Evolutionary conservation across 768 basidiomycete genomes (phyloP), one percentile per base, ranked within the genome.

Genomic region (Rubroboletus pulcherrimus): DNA sequence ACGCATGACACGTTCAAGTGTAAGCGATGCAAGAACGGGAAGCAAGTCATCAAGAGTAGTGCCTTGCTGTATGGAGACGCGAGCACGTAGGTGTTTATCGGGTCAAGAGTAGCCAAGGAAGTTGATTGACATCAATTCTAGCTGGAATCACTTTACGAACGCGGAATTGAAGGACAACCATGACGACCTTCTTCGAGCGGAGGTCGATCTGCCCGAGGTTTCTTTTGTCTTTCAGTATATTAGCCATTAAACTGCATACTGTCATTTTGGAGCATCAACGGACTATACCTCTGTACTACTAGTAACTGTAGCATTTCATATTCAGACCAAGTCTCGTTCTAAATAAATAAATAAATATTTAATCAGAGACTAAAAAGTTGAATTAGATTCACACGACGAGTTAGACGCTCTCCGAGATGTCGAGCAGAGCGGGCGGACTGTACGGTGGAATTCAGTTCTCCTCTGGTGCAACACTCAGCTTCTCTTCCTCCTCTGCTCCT

Each of bases 1-100:
- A 98, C 97, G 34, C 97, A 99, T 64, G 96, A 98, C 66, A 95
- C 93, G 8, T 98, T 96, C 82, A 98, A 98, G 73, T 95, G 93
- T 73, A 92, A 91, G 70, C 81, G 91, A 49, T 96, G 93, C 71
- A 87, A 82, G 73, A 78, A 93, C 58, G 93, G 93, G 19, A 88
- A 81, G 64, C 97, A 98, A 70, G 66, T 80, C 42, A 78, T 83
- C 64, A 98, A 96, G 72, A 78, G 91, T 4, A 84, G 87, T 2
- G 94, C 92, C 0, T 70, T 98, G 64, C 69, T 99, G 15, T 98
- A 98, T 61, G 97, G 97, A 15, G 97, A 99, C 70, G 93, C 91
- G 3, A 95, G 92, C 89, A 91, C 95, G 92, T 94, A 80, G 57
- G 94, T 85, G 7, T 49, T 37, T 26, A 48, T 43, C 30, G 21